Evolutionary conservation across 2,329 filamentous ascomycete genomes (phyloP), one percentile per base, ranked within the genome.

Genomic region (Pyricularia sp.): DNA sequence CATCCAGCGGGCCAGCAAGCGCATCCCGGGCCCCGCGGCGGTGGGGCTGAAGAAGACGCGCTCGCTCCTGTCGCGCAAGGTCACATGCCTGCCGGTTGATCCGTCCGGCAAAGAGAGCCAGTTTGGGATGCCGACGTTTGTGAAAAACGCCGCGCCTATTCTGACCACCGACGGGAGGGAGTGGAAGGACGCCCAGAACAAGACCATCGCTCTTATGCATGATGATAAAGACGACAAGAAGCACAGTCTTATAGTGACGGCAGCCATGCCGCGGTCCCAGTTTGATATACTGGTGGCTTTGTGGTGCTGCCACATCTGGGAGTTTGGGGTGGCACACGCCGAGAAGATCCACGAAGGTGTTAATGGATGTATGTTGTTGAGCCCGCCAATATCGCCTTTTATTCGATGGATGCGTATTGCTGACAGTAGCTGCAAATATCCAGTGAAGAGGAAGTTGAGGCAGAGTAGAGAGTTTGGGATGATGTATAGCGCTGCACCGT

Each of bases 301-400:
- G 33, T 66, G 65, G 65, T 66, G 65, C 36, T 66, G 36, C 23
- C 65, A 50, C 9, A 26, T 66, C 4, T 66, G 65, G 65, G 33
- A 66, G 20, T 31, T 50, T 28, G 31, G 23, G 12, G 36, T 30
- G 31, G 17, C 65, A 2, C 6, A 28, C 4, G 25, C 20, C 9
- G 31, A 33, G 3, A 66, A 50, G n/a, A 14, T 30, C 5, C 31
- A 50, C 25, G 33, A 50, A 12, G 65, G 65, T 3, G 20, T 66
- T 12, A 28, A 28, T 10, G 65, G 65, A 66, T n/a, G 33, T 20
- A 20, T 30, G 64, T 55, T 14, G 6, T 20, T 42, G 5, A 59
- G 23, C 4, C 11, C 11, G 9, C 1, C 30, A 20, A 10, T 17
- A 11, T 17, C 7, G 5, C 1, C 9, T 23, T 23, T 1, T 25